Evolutionary conservation across 2,329 filamentous ascomycete genomes (phyloP), one percentile per base, ranked within the genome.

Genomic region (Trichoderma breve): DNA sequence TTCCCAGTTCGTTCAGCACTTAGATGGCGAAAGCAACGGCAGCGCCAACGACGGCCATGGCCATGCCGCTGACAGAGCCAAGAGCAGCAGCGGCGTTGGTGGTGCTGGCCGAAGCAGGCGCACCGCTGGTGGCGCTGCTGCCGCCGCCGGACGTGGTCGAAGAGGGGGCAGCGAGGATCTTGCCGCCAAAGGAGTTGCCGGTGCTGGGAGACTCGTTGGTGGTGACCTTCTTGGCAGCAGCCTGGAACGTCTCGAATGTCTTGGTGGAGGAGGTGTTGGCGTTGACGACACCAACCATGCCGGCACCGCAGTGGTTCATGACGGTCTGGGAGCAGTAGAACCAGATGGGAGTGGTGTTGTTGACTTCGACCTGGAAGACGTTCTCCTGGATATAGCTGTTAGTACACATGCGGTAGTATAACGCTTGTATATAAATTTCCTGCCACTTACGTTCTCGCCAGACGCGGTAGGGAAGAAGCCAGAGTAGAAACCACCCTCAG

Each of bases 401-500:
- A 76, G 74, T 32, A 30, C 2, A 9, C 36, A 9, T 36, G n/a
- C 7, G 47, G 8, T 1, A 2, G 14, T 1, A 24, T 5, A n/a
- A 26, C 12, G 3, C n/a, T 18, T 6, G 1, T 36, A 15, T n/a
- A 2, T 11, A 3, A 18, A 12, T 11, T 34, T 1, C 11, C 6
- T 15, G n/a, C 6, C 21, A 71, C 67, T 61, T 43, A 73, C 68
- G 62, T 63, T 63, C n/a, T 39, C 57, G 30, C 68, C 34, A 26
- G 36, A 47, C 4, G 30, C 4, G 58, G 51, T 57, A n/a, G 69
- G 53, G 34, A 72, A 61, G 57, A 61, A 72, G 32, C 64, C 62
- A 6, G 73, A 75, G 71, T 43, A 74, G 73, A 73, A 73, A 7
- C 75, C 75, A 24, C 73, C 75, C 9, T 67, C 24, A 9, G 72